Evolutionary conservation across 169 alveolate species (phyloP).

Genomic region (Plasmodium yoelii): DNA sequence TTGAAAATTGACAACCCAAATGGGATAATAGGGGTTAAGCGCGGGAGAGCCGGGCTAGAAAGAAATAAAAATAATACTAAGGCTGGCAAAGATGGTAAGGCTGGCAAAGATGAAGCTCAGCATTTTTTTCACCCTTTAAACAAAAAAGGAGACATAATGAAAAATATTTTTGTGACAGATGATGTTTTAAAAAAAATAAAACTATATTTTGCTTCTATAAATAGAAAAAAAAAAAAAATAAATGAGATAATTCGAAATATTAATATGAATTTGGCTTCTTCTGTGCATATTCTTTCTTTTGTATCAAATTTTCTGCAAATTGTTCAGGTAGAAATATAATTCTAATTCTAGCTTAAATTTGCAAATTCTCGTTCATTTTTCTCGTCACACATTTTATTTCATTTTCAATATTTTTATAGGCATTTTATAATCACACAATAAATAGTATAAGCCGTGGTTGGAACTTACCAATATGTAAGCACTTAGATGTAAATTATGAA

Average conservation of each 20-base stretch:
- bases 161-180: conserved; percentile 70
- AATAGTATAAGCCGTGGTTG: conserved; percentile 56
- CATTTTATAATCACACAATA: conserved; percentile 68
- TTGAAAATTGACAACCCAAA: conserved; percentile 57
- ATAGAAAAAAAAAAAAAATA: conserved; percentile 42
- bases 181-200: conserved; percentile 37
- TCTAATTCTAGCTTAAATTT: background rate
- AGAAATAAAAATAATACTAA: conserved; percentile 32
- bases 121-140: conserved; percentile 68
- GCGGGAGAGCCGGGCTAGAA: conserved; percentile 41
- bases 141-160: conserved; percentile 69
- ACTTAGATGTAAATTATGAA: conserved; percentile 44
- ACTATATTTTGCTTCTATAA: conserved; percentile 27
- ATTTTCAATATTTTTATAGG: conserved; percentile 11
- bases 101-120: background rate
- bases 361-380: background rate
- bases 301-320: conserved; percentile 73
- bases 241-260: conserved; percentile 27
- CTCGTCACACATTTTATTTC: background rate
- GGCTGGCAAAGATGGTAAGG: background rate
- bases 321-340: conserved; percentile 27
- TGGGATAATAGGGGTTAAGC: conserved; percentile 57
- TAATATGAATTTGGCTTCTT: conserved; percentile 57
- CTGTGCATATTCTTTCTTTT: conserved; percentile 75
- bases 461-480: conserved; percentile 68